Percentiles rank a stretch among this genome's conserved stretches.
These are phyloP conservation scores for Xylariaceae sp. DNA, from an alignment of 2,329 filamentous ascomycete genomes.

Conservation along the genomic window DNA sequence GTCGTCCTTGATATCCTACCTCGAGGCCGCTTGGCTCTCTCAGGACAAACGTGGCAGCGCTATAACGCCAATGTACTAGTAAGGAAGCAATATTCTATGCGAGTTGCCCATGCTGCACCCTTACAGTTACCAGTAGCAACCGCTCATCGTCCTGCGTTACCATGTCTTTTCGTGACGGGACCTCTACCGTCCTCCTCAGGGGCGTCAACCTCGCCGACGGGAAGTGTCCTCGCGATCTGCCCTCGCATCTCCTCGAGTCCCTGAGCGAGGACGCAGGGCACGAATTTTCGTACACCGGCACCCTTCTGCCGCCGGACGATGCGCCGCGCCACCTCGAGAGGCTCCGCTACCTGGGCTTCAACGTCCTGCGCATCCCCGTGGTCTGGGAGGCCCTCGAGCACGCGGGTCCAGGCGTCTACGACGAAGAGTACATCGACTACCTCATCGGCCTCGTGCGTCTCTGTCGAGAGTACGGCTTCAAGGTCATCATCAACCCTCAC, in stretches of 20 bases:
- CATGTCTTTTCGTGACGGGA: too few species aligned
- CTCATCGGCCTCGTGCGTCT: constrained; percentile 9
- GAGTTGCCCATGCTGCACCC: too few species aligned
- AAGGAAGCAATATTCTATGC: too few species aligned
- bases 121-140: too few species aligned
- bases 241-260: constrained; percentile 11
- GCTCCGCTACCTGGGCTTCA: constrained; percentile 15
- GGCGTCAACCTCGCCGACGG: constrained; percentile 18
- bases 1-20: too few species aligned
- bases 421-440: constrained; percentile 16
- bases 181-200: constrained; percentile 15
- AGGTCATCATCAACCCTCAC: constrained; percentile 18
- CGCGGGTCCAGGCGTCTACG: constrained; percentile 15
- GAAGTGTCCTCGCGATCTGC: constrained; percentile 11
- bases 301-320: constrained; percentile 9
- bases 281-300: constrained; percentile 9
- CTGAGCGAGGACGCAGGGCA: constrained; percentile 5
- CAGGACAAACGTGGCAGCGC: too few species aligned
- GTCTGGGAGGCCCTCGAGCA: constrained; percentile 19
- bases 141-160: too few species aligned
- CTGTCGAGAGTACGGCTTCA: constrained; percentile 12
- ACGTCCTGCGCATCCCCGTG: constrained; percentile 14
- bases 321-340: constrained; percentile 11
- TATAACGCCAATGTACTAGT: too few species aligned
- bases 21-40: too few species aligned